These are phyloP conservation scores for Penicillium antarcticum DNA, from an alignment of 495 filamentous ascomycete genomes.

Conservation along the genomic window DNA sequence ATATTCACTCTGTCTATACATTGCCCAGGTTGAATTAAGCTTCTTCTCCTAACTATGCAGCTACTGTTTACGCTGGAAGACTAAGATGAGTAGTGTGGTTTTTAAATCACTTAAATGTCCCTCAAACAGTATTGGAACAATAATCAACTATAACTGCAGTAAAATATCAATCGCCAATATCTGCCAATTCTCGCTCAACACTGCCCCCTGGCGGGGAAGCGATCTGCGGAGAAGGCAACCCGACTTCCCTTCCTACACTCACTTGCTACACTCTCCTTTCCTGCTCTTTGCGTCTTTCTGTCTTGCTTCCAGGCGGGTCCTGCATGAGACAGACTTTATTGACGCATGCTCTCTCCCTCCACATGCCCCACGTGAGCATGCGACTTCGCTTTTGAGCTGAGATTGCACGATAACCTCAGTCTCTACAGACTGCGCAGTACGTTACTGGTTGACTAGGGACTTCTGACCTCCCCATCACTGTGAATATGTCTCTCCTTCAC, in stretches of 20 bases:
- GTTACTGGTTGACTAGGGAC: neutral
- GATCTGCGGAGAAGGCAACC: constrained; percentile 24
- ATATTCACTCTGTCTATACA: too few relatives aligned
- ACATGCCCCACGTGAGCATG: constrained; percentile 16
- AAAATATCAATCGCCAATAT: too few relatives aligned
- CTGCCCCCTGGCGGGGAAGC: constrained; percentile 21
- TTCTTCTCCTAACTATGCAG: neutral
- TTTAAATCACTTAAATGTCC: too few relatives aligned
- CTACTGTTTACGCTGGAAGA: too few relatives aligned
- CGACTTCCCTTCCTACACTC: constrained; percentile 10
- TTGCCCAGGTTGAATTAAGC: neutral
- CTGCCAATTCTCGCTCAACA: too few relatives aligned
- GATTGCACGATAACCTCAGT: constrained; percentile 4
- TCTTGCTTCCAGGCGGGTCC: constrained; percentile 37
- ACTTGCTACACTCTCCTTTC: constrained; percentile 8
- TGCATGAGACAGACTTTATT: constrained; percentile 20
- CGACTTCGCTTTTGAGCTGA: constrained; percentile 2
- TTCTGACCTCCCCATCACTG: neutral
- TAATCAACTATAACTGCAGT: too few relatives aligned
- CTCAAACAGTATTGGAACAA: too few relatives aligned
- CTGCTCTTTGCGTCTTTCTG: constrained; percentile 8
- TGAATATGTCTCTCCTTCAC: constrained; percentile 85
- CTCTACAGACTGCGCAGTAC: neutral
- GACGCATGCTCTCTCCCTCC: constrained; percentile 9
- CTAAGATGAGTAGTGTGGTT: too few relatives aligned